Percentiles rank a stretch among this genome's conserved stretches.
phyloP scores from a whole-genome alignment of 1,284 basidiomycete genomes.

The Leccinum pachyderme region DNA sequence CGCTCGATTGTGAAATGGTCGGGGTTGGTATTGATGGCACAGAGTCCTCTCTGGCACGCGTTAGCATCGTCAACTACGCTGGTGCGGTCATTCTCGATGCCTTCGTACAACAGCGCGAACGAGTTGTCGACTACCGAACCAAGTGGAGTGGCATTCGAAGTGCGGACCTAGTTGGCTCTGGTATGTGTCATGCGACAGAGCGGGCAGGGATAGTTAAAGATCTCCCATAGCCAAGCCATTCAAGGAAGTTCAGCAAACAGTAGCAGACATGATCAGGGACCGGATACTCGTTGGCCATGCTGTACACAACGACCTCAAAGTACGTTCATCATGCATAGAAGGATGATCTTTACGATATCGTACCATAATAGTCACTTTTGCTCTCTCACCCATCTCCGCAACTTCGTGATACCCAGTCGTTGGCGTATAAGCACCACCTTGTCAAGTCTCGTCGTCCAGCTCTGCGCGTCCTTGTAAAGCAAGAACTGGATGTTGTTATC shows the following conservation, averaged over 20 bases:
- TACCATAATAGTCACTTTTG: constrained; percentile 68
- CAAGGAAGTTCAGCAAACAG: constrained; percentile 75
- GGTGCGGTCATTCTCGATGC: constrained; percentile 81
- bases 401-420: constrained; percentile 82
- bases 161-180: constrained; percentile 71
- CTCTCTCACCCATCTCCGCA: constrained; percentile 84
- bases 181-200: neutral
- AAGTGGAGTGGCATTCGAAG: constrained; percentile 86
- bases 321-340: constrained; percentile 30
- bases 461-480: constrained; percentile 77
- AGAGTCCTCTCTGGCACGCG: constrained; percentile 84
- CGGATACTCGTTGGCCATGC: constrained; percentile 93
- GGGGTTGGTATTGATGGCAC: constrained; percentile 82
- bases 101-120: constrained; percentile 86
- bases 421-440: constrained; percentile 56
- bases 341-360: neutral
- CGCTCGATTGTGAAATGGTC: constrained; percentile 98
- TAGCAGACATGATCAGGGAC: constrained; percentile 78
- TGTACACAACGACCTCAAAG: constrained; percentile 88
- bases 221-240: constrained; percentile 69
- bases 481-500: constrained; percentile 82
- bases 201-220: neutral
- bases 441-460: constrained; percentile 69
- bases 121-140: constrained; percentile 93
- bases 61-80: constrained; percentile 90